Base-by-base conservation (phyloP, 1,139 yeast genomes). In the Pichia sp. region DNA sequence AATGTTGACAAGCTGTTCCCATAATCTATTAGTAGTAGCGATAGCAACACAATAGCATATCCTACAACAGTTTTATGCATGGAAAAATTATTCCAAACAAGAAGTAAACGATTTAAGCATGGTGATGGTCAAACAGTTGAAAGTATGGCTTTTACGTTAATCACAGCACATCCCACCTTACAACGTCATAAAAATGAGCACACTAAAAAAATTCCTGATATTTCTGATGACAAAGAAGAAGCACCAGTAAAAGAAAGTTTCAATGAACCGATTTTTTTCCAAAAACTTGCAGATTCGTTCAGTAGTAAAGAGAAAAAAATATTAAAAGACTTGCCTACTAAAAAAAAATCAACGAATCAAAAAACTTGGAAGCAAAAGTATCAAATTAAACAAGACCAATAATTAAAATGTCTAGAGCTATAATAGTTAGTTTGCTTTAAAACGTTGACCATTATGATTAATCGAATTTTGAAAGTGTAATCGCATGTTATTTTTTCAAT, bases 401-500 rank as follows among this genome's bases (percentile, higher is more conserved):
- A 16, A 16, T 22, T 9, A 9, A 18, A 32, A 16, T 32, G 4
- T 16, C 22, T 18, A 32, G 13, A 18, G 18, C 4, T 18, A 18
- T 32, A 32, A 18, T 9, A 18, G 23, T 9, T 32, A 18, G 16
- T 32, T 11, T 16, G 11, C 18, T 18, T 32, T 15, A 9, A n/a
- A n/a, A n/a, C n/a, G n/a, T n/a, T n/a, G n/a, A n/a, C n/a, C n/a
- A n/a, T n/a, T n/a, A n/a, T n/a, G n/a, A n/a, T n/a, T n/a, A n/a
- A n/a, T n/a, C n/a, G n/a, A n/a, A n/a, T n/a, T n/a, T n/a, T n/a
- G n/a, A n/a, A n/a, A n/a, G n/a, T n/a, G n/a, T n/a, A n/a, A n/a
- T n/a, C n/a, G n/a, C n/a, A n/a, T n/a, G n/a, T n/a, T 29, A 24
- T 15, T 52, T 50, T 18, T 49, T 47, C 5, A 50, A 20, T 7